phyloP scores from a whole-genome alignment of 2,329 filamentous ascomycete genomes.

The Aspergillus quadricinctus region DNA sequence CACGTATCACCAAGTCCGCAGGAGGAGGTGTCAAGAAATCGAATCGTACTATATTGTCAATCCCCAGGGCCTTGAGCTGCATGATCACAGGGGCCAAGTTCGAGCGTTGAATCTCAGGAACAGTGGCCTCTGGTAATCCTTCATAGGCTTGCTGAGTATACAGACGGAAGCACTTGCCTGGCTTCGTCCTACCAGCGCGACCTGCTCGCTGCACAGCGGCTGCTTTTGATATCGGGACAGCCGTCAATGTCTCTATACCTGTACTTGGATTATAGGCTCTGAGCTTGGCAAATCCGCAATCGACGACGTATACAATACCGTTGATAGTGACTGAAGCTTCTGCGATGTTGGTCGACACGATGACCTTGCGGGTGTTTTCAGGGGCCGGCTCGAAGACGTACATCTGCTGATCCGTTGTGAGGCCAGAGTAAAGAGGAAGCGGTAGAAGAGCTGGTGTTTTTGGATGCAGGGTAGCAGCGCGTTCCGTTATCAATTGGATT shows the following conservation, averaged over 20 bases:
- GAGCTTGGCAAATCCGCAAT: constrained; percentile 86
- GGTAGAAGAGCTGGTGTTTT: constrained; percentile 59
- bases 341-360: constrained; percentile 92
- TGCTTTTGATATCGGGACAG: constrained; percentile 79
- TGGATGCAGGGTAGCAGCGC: constrained; percentile 58
- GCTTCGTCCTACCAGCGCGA: constrained; percentile 79
- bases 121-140: constrained; percentile 63
- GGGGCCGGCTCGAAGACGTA: constrained; percentile 84
- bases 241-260: constrained; percentile 82
- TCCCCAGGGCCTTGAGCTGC: constrained; percentile 89
- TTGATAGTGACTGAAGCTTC: constrained; percentile 95
- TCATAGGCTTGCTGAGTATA: constrained; percentile 75
- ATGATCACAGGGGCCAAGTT: constrained; percentile 85
- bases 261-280: constrained; percentile 78
- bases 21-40: constrained; percentile 84
- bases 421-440: constrained; percentile 81
- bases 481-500: constrained; percentile 74
- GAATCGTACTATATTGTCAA: constrained; percentile 90
- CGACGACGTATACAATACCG: constrained; percentile 85
- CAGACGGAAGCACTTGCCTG: constrained; percentile 90
- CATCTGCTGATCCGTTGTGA: constrained; percentile 89
- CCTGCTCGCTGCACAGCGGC: constrained; percentile 90
- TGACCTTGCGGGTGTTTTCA: constrained; percentile 80
- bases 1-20: constrained; percentile 76
- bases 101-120: constrained; percentile 87